A percentile compares a stretch with the other conserved stretches of the same genome.
phyloP scores from a whole-genome alignment of 2,329 filamentous ascomycete species.

The Aspergillus fructus region DNA sequence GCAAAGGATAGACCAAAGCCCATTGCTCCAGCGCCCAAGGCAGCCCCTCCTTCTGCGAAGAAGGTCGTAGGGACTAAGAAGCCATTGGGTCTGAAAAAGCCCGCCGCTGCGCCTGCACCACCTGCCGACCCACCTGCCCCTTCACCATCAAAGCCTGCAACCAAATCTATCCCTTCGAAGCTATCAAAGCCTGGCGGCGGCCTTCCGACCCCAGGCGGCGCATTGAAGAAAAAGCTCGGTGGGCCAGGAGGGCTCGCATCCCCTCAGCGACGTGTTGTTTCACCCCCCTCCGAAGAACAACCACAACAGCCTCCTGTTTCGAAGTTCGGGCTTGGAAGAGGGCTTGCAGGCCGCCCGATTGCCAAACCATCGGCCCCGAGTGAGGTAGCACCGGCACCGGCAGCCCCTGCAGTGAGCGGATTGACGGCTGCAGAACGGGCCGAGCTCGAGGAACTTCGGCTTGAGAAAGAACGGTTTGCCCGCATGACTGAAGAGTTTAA shows the following conservation, averaged over 20 bases:
- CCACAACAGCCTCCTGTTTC: conserved; percentile 41
- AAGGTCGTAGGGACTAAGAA: conserved; percentile 57
- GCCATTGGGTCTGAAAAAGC: conserved; percentile 49
- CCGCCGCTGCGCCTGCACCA: conserved; percentile 46
- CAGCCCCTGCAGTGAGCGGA: conserved; percentile 62
- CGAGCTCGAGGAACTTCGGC: conserved; percentile 86
- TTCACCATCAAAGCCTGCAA: conserved; percentile 48
- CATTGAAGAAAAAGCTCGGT: conserved; percentile 46
- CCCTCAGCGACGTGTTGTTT: conserved; percentile 44
- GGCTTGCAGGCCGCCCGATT: conserved; percentile 81
- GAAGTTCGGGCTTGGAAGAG: conserved; percentile 67
- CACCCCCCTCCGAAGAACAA: conserved; percentile 48
- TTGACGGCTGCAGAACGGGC: conserved; percentile 78
- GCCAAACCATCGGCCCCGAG: conserved; percentile 62
- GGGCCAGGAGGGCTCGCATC: conserved; percentile 42
- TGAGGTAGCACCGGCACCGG: conserved; percentile 50
- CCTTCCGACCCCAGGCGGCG: conserved; percentile 42
- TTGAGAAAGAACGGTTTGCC: conserved; percentile 75
- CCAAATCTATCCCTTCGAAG: conserved; percentile 46
- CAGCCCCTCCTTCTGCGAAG: conserved; percentile 54
- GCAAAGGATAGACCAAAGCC: conserved; percentile 91
- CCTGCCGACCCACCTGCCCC: conserved; percentile 52
- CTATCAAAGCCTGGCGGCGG: conserved; percentile 41
- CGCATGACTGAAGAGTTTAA: conserved; percentile 77
- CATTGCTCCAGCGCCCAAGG: conserved; percentile 59